Evolutionary conservation across 352 stramenopile genomes (phyloP).

Genomic region (Globisporangium nodosum): DNA sequence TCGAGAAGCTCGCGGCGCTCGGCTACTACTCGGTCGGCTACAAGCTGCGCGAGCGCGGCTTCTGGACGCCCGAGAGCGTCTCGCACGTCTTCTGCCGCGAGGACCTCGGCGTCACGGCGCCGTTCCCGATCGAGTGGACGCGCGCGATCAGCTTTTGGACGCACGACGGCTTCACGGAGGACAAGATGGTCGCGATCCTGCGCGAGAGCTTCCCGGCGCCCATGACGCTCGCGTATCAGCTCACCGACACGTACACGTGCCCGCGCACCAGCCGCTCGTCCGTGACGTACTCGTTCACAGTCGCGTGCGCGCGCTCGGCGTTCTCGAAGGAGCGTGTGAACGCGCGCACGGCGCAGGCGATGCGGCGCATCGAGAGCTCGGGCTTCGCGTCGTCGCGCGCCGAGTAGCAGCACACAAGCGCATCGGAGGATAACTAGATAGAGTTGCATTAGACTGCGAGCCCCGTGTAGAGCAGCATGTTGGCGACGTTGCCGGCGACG

Average conservation of each 20-base stretch:
- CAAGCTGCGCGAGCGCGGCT: slow-evolving; percentile 64
- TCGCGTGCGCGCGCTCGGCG: slow-evolving; percentile 29
- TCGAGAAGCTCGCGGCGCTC: slow-evolving; percentile 44
- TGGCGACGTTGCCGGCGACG: slow-evolving; percentile 68
- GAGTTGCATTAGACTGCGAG: slow-evolving; percentile 32
- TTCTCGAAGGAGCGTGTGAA: slow-evolving; percentile 55
- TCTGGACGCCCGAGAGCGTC: slow-evolving; percentile 63
- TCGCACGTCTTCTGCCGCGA: slow-evolving; percentile 68
- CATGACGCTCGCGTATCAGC: slow-evolving; percentile 26
- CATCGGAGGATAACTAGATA: background rate
- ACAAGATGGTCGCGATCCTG: slow-evolving; percentile 35
- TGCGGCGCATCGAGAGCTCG: slow-evolving; percentile 43
- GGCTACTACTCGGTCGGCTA: slow-evolving; percentile 83
- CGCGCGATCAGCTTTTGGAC: slow-evolving; percentile 79
- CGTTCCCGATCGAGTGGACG: slow-evolving; percentile 54
- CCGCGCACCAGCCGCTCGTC: slow-evolving; percentile 40
- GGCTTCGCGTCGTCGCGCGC: slow-evolving; percentile 51
- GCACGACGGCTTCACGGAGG: slow-evolving; percentile 52
- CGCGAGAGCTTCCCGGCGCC: slow-evolving; percentile 36
- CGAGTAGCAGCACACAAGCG: slow-evolving; percentile 7
- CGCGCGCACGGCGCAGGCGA: slow-evolving; percentile 23
- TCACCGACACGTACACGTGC: slow-evolving; percentile 63
- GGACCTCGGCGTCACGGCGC: slow-evolving; percentile 26
- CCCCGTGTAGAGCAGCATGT: slow-evolving; percentile 70
- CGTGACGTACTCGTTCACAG: slow-evolving; percentile 52